A percentile compares a stretch with the other conserved stretches of the same genome.
phyloP scores from a whole-genome alignment of 2,329 filamentous ascomycete species.

The Exophiala sp. region DNA sequence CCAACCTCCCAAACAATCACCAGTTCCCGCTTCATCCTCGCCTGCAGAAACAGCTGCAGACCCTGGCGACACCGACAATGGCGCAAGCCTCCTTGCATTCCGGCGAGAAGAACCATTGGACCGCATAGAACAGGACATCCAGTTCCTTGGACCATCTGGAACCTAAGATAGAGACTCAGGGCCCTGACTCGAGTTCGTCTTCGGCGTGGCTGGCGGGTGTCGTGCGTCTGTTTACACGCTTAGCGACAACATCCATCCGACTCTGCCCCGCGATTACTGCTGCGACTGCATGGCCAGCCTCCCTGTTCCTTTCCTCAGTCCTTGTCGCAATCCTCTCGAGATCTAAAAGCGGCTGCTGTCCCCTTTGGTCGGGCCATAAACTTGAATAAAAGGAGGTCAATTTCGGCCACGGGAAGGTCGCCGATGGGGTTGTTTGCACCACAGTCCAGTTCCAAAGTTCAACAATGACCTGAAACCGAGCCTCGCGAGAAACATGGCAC shows the following conservation, averaged over 20 bases:
- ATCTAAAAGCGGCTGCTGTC: background rate
- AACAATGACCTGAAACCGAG: constrained; percentile 21
- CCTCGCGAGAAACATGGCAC: constrained; percentile 14
- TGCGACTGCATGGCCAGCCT: constrained; percentile 6
- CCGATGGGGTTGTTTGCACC: constrained; percentile 22
- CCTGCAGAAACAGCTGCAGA: background rate
- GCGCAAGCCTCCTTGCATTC: constrained; percentile 11
- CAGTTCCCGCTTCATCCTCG: background rate
- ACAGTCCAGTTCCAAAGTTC: constrained; percentile 15
- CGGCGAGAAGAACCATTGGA: constrained; percentile 8
- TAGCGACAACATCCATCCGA: background rate
- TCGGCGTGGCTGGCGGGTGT: constrained; percentile 15
- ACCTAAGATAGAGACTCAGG: constrained; percentile 6
- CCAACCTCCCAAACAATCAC: constrained; percentile 4
- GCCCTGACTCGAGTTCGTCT: background rate
- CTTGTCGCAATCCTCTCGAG: background rate
- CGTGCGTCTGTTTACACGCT: constrained; percentile 16
- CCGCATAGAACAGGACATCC: constrained; percentile 2
- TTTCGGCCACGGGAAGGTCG: constrained; percentile 12
- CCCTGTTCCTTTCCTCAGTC: background rate
- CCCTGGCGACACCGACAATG: constrained; percentile 1
- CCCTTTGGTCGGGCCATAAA: background rate
- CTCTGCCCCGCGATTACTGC: constrained; percentile 7
- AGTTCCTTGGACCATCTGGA: constrained; percentile 7
- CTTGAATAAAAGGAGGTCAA: constrained; percentile 8